These are phyloP conservation scores for Porcisia hertigi DNA, from an alignment of 208 protist species.

Conservation along the genomic window DNA sequence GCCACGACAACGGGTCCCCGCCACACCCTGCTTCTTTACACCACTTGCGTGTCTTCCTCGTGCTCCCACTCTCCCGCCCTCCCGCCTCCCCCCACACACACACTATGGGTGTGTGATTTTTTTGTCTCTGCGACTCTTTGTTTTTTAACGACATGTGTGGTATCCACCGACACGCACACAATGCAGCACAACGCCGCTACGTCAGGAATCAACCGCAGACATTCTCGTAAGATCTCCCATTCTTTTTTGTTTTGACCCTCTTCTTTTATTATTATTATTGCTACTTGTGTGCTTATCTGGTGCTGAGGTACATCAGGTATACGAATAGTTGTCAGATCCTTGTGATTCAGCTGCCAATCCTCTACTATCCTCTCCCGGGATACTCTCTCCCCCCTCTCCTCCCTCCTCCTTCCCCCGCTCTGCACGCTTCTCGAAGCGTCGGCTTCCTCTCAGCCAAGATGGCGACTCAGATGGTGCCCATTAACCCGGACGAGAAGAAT, in stretches of 20 bases:
- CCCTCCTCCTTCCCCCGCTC: too few species aligned
- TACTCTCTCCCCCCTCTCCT: neutral
- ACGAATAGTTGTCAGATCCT: neutral
- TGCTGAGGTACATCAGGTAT: neutral
- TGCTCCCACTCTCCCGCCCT: too few species aligned
- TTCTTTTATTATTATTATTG: neutral
- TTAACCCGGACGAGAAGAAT: slow-evolving; percentile 89
- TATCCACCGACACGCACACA: neutral
- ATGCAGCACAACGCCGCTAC: neutral
- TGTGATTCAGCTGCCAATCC: too few species aligned
- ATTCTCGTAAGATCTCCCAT: neutral
- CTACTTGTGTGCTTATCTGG: neutral
- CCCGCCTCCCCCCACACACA: too few species aligned
- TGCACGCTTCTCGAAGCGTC: neutral
- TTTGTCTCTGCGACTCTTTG: too few species aligned
- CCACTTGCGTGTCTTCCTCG: too few species aligned
- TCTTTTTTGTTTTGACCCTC: neutral
- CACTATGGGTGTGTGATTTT: too few species aligned
- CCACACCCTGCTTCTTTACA: too few species aligned
- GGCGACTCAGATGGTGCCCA: slow-evolving; percentile 72
- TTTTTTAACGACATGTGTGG: neutral
- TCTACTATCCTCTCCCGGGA: neutral
- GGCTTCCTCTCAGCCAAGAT: slow-evolving; percentile 33
- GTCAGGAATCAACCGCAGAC: neutral
- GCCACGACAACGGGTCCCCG: too few species aligned